A percentile compares a stretch with the other conserved stretches of the same genome.
Conservation (phyloP, 1,284 basidiomycete genomes). For the Leccinum subspadiceum region DNA sequence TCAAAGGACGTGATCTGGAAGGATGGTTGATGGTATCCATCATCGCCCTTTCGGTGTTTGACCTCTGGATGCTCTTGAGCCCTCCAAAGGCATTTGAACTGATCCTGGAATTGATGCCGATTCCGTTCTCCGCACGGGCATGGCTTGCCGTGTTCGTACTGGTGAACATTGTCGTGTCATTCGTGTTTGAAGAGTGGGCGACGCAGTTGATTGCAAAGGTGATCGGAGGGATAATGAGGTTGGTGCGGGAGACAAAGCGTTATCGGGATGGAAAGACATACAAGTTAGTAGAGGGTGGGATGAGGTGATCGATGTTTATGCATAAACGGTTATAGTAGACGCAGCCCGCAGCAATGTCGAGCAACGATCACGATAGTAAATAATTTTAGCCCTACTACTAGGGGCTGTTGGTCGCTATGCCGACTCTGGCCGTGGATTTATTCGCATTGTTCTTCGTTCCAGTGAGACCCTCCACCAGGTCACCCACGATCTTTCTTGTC, state of each 20-base stretch:
- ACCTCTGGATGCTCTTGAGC: constrained; percentile 69
- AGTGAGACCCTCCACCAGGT: background rate
- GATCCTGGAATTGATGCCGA: constrained; percentile 76
- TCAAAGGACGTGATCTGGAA: constrained; percentile 34
- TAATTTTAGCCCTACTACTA: background rate
- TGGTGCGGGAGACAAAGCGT: constrained; percentile 46
- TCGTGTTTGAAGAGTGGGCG: constrained; percentile 81
- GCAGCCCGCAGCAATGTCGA: background rate
- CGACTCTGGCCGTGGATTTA: constrained; percentile 7
- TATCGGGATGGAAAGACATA: constrained; percentile 64
- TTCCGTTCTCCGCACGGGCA: constrained; percentile 71
- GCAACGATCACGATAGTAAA: background rate
- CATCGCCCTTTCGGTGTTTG: constrained; percentile 65
- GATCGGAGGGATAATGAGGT: constrained; percentile 48
- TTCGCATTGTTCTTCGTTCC: background rate
- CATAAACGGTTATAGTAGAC: background rate
- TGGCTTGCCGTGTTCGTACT: constrained; percentile 71
- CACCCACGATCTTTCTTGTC: background rate
- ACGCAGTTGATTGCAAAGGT: constrained; percentile 57
- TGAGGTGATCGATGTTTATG: constrained; percentile 36
- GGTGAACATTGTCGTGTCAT: constrained; percentile 72
- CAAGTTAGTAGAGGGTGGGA: constrained; percentile 69
- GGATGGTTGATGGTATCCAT: constrained; percentile 80
- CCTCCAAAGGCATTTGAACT: constrained; percentile 63
- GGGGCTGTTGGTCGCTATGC: constrained; percentile 17